Evolutionary conservation across 106 monocot genomes (phyloP), one percentile per base, ranked within the genome.

Genomic region (Hemerocallis citrina): DNA sequence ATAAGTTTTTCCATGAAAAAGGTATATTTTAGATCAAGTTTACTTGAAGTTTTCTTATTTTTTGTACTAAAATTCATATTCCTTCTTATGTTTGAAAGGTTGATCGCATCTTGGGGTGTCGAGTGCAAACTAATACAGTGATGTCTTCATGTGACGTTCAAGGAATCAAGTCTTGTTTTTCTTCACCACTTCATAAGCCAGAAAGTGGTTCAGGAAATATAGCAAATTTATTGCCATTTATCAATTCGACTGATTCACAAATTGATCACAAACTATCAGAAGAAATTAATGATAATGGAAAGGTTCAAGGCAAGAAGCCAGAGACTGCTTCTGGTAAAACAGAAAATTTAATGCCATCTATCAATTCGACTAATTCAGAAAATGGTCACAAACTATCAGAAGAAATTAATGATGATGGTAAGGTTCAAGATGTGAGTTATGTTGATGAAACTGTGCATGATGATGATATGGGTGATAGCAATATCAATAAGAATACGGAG

Each of bases 51-150:
- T 35, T 9, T 16, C 6, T 34, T 57, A 40, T 59, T 36, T 59
- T 59, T 7, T 23, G 25, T 7, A n/a, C 35, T 62, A 17, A 57
- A 29, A 36, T 36, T 57, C 13, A 35, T 16, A 43, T 59, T 37
- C 32, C 36, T 59, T 19, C 37, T 50, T 40, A 17, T 31, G 42
- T 55, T 52, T 47, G 16, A 67, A 56, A 96, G 96, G 96, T 96
- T 77, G 84, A 96, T 56, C 86, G 96, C 24, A 79, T 96, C 45
- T 71, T 91, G 51, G 96, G 96, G 33, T 91, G 96, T 66, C 80
- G 91, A 30, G 32, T 91, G 21, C 79, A 68, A 67, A 42, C 44
- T 37, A 55, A n/a, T 43, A 59, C 24, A 6, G 22, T 20, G 6
- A 65, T 49, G 8, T 65, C 71, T 34, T 61, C 60, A 36, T 45